These are phyloP conservation scores for Spongospora subterranea DNA, from an alignment of 208 protist genomes.

Conservation along the genomic window DNA sequence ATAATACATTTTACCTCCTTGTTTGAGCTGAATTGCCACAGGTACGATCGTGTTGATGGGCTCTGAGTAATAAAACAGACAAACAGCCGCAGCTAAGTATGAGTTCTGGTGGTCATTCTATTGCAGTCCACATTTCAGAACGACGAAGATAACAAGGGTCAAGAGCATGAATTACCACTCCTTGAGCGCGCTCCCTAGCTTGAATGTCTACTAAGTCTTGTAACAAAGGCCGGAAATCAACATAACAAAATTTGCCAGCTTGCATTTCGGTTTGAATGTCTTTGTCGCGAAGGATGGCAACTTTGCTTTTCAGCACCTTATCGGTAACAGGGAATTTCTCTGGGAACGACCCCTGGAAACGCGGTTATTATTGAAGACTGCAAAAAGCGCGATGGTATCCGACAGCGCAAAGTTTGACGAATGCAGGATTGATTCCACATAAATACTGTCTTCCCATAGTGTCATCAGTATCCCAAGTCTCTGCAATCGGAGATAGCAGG, in stretches of 20 bases:
- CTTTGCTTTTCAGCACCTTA: background rate
- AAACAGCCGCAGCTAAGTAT: conserved; percentile 38
- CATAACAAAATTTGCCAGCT: conserved; percentile 7
- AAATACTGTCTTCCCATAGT: conserved; percentile 5
- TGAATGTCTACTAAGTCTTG: background rate
- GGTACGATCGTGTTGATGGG: background rate
- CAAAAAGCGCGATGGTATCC: background rate
- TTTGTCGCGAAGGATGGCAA: background rate
- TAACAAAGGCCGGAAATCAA: conserved; percentile 18
- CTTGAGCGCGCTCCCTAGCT: background rate
- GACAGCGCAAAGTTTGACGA: background rate
- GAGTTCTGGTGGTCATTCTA: background rate
- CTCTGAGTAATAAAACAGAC: conserved; percentile 29
- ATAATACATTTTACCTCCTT: conserved; percentile 12
- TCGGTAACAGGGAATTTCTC: background rate
- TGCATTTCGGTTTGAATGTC: background rate
- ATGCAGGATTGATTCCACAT: background rate
- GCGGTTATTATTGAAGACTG: background rate
- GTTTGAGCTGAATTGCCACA: conserved; percentile 35
- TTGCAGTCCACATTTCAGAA: too few species aligned
- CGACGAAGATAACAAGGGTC: too few species aligned
- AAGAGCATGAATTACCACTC: too few species aligned
- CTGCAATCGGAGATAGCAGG: background rate
- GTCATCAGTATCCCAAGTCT: background rate
- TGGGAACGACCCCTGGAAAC: conserved; percentile 26